A percentile compares a stretch with the other conserved stretches of the same genome.
These are phyloP conservation scores for Linnemannia exigua DNA, from an alignment of 192 early-diverging fungal species.

Conservation along the genomic window DNA sequence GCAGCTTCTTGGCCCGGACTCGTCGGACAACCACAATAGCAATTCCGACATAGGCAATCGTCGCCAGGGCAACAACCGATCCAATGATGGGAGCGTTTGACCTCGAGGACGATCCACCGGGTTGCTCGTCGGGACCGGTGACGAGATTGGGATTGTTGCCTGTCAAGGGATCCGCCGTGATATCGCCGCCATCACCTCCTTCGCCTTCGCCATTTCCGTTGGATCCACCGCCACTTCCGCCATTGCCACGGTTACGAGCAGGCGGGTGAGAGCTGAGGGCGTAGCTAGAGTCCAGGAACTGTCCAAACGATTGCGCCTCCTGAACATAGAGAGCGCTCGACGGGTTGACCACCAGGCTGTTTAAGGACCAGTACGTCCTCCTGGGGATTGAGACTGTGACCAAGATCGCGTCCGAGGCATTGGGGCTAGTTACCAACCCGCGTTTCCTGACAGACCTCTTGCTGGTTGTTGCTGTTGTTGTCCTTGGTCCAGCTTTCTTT, in stretches of 20 bases:
- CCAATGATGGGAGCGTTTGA: slow-evolving; percentile 22
- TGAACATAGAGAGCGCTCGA: slow-evolving; percentile 21
- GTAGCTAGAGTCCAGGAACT: slow-evolving; percentile 29
- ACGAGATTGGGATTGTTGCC: background rate
- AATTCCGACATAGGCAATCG: slow-evolving; percentile 40
- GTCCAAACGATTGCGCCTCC: slow-evolving; percentile 25
- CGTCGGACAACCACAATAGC: slow-evolving; percentile 30
- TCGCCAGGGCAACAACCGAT: slow-evolving; percentile 19
- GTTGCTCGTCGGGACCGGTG: background rate
- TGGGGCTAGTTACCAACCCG: slow-evolving; percentile 19
- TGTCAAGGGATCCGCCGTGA: slow-evolving; percentile 30
- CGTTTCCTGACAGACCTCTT: slow-evolving; percentile 16
- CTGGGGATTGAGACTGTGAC: slow-evolving; percentile 29
- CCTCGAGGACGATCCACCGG: background rate
- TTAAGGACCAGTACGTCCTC: slow-evolving; percentile 25
- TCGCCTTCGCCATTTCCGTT: background rate
- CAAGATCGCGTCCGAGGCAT: slow-evolving; percentile 32
- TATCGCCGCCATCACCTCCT: background rate
- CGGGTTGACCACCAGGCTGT: slow-evolving; percentile 9
- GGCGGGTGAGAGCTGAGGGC: slow-evolving; percentile 29
- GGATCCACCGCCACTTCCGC: background rate
- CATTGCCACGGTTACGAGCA: background rate
- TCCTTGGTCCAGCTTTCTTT: background rate
- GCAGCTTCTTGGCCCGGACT: slow-evolving; percentile 8
- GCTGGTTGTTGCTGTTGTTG: background rate